A percentile compares a stretch with the other conserved stretches of the same genome.
phyloP scores from a whole-genome alignment of 1,284 basidiomycete genomes.

The Marasmius fiardii region DNA sequence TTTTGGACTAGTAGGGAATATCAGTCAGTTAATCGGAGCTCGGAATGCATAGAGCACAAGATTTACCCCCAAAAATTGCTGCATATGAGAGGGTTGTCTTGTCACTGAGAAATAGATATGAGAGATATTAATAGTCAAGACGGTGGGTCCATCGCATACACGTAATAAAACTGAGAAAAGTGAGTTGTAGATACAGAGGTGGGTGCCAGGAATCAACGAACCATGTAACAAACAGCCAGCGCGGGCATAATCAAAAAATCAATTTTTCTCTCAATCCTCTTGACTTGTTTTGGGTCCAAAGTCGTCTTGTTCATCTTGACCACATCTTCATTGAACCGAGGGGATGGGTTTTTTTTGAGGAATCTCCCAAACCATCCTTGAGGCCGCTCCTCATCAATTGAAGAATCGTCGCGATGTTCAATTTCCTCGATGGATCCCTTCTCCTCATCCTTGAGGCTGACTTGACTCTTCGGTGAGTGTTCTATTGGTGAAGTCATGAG shows the following conservation, averaged over 20 bases:
- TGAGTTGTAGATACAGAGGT: not conserved
- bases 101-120: conserved; percentile 18
- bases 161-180: conserved; percentile 31
- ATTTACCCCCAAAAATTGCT: conserved; percentile 22
- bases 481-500: not conserved
- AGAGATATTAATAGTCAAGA: conserved; percentile 4
- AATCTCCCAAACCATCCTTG: conserved; percentile 21
- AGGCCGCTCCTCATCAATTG: conserved; percentile 7
- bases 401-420: conserved; percentile 8
- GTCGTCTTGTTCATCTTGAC: conserved; percentile 25
- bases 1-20: conserved; percentile 17
- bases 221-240: conserved; percentile 35
- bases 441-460: conserved; percentile 7
- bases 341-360: conserved; percentile 29
- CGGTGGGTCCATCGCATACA: conserved; percentile 19
- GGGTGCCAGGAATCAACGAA: conserved; percentile 10
- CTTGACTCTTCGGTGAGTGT: not conserved
- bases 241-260: conserved; percentile 33
- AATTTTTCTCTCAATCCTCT: conserved; percentile 32
- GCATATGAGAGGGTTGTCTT: conserved; percentile 30
- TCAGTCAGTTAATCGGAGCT: not conserved
- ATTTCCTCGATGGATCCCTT: conserved; percentile 13
- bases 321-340: conserved; percentile 31
- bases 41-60: not conserved
- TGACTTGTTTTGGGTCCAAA: conserved; percentile 29